Evolutionary conservation across 208 protist species (phyloP).

Genomic region (Trypanosomatidae sp.): DNA sequence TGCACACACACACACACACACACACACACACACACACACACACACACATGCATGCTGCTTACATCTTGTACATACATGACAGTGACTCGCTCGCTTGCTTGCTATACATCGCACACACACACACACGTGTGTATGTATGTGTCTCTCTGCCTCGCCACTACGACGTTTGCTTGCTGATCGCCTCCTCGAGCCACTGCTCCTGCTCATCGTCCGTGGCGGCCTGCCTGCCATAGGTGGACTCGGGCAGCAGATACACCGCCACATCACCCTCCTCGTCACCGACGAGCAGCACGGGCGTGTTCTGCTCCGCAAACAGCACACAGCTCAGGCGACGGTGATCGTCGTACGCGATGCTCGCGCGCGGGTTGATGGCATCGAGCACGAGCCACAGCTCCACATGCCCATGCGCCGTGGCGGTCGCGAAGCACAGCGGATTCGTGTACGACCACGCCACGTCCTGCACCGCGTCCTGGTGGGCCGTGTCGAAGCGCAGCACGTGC

Average conservation of each 20-base stretch:
- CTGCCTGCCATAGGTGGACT: conserved; percentile 19
- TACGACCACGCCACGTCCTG: conserved; percentile 92
- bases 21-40: no score
- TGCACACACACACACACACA: no score
- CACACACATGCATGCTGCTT: no score
- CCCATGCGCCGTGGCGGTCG: conserved; percentile 83
- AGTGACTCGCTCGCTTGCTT: conserved; percentile 1
- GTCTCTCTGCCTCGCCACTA: background rate
- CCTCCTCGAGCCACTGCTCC: conserved; percentile 58
- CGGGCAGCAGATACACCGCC: conserved; percentile 51
- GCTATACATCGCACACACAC: background rate
- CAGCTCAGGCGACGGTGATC: conserved; percentile 64
- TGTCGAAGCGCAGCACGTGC: conserved; percentile 74
- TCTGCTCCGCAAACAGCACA: conserved; percentile 79
- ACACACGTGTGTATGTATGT: no score
- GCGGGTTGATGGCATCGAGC: conserved; percentile 54
- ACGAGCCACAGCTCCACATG: conserved; percentile 75
- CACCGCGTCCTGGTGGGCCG: conserved; percentile 73
- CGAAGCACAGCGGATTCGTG: conserved; percentile 83
- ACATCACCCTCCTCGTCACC: conserved; percentile 87
- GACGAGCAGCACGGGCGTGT: conserved; percentile 73
- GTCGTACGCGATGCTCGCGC: conserved; percentile 35
- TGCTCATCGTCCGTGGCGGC: conserved; percentile 67
- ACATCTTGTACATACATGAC: no score
- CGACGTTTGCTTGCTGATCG: conserved; percentile 35